A percentile compares a stretch with the other conserved stretches of the same genome.
phyloP scores from a whole-genome alignment of 2,329 filamentous ascomycete species.

The Microdochium paspali region DNA sequence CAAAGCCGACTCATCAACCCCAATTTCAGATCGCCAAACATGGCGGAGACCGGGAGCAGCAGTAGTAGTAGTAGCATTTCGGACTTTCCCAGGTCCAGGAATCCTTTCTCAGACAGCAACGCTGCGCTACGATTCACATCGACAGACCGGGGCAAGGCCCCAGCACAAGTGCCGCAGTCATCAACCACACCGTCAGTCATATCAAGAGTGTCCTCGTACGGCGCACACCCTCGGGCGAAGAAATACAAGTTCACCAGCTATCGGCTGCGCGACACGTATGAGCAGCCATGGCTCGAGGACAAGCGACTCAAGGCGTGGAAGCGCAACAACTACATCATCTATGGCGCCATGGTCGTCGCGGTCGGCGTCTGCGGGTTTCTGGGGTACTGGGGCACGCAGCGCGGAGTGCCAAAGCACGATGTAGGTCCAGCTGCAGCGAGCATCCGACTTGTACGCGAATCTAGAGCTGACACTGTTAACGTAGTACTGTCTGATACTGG shows the following conservation, averaged over 20 bases:
- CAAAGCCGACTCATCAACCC: no score
- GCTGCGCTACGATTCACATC: neutral
- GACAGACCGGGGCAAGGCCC: neutral
- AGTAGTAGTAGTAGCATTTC: neutral
- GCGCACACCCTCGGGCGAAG: neutral
- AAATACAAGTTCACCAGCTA: conserved; percentile 20
- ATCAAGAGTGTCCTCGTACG: neutral
- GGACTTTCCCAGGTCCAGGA: neutral
- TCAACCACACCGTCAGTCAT: neutral
- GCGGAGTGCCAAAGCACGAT: neutral
- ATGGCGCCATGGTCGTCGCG: conserved; percentile 20
- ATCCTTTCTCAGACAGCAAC: neutral
- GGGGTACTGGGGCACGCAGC: neutral
- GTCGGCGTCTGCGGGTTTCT: conserved; percentile 22
- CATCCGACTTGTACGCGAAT: conserved; percentile 1
- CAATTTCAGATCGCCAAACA: neutral
- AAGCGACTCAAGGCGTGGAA: neutral
- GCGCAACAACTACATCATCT: conserved; percentile 23
- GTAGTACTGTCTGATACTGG: conserved; percentile 39
- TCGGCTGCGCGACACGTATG: conserved; percentile 22
- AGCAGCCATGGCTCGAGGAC: conserved; percentile 28
- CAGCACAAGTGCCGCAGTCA: neutral
- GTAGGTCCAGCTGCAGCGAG: neutral
- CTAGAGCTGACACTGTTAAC: neutral
- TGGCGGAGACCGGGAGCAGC: neutral